Evolutionary conservation across 2,329 filamentous ascomycete species (phyloP), one percentile per base, ranked within the genome.

Genomic region (Penicillium sclerotigenum): DNA sequence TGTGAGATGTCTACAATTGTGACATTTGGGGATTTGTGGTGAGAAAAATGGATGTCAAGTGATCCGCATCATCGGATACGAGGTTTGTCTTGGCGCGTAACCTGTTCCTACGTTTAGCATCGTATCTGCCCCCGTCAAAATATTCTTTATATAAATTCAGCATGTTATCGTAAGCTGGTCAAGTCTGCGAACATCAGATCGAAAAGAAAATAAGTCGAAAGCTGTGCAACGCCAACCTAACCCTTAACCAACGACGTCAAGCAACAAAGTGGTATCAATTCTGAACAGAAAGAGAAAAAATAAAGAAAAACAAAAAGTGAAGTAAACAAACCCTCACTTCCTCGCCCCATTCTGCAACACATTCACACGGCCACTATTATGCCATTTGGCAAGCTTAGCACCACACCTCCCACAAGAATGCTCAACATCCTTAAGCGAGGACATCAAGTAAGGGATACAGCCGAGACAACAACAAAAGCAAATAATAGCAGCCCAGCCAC

Each of bases 381-480:
- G 78, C 76, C 77, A 81, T 0, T 73, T 77, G 0, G 78, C 79
- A 43, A 81, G 71, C 53, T 76, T 57, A 1, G 70, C 69, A 33
- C 75, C 74, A 56, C 79, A 81, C 31, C 73, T 70, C 1, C 77
- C 77, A 53, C 79, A 81, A 57, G 74, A 74, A 62, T 81, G 79
- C 58, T 77, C 66, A 4, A 79, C 76, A 52, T 81, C 77, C 66
- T 81, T 81, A 50, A 78, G 68, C 41, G 71, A 73, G 26, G 72
- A 73, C 64, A 80, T 73, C 29, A 80, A 37, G 59, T 81, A 81
- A 0, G 79, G 79, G 43, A 81, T 74, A 60, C 78, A 81, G 13
- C 79, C 77, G 5, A 80, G 61, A 58, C 76, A 78, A 57, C 65
- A 65, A 51, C 73, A 67, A 54, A 69, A 72, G 69, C 79, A 81